Conservation (phyloP, 2,329 filamentous ascomycete genomes). For the Phyllosticta citriasiana region DNA sequence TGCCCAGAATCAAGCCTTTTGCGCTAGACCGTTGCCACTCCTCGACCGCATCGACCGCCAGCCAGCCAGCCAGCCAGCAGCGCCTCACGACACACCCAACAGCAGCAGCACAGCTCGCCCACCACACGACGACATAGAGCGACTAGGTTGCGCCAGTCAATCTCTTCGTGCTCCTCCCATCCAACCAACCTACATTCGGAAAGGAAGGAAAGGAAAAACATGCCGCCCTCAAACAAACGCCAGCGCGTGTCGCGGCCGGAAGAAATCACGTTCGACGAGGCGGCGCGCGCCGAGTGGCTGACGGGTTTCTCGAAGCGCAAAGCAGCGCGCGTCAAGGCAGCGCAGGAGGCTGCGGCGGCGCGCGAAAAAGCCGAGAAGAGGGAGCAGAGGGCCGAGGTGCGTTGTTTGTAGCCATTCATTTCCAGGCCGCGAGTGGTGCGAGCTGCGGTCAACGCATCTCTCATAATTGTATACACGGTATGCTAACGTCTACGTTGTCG, state of each 20-base stretch:
- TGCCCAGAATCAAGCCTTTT: too few relatives aligned
- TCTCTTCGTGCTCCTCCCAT: too few relatives aligned
- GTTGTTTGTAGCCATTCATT: not conserved
- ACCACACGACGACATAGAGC: too few relatives aligned
- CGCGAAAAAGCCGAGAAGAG: slow-evolving; percentile 69
- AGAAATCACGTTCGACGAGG: slow-evolving; percentile 76
- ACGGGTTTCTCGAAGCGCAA: slow-evolving; percentile 98
- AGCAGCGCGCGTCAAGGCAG: slow-evolving; percentile 70
- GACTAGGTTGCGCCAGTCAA: too few relatives aligned
- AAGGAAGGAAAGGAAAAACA: not conserved
- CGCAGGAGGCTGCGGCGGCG: slow-evolving; percentile 70
- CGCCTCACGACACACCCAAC: too few relatives aligned
- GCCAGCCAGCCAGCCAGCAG: too few relatives aligned
- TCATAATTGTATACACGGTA: not conserved
- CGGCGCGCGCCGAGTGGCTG: slow-evolving; percentile 73
- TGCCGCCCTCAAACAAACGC: slow-evolving; percentile 20
- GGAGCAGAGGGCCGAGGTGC: slow-evolving; percentile 63
- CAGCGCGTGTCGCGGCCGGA: slow-evolving; percentile 46
- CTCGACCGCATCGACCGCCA: too few relatives aligned
- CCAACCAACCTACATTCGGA: too few relatives aligned
- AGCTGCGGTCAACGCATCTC: not conserved
- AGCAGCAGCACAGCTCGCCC: too few relatives aligned
- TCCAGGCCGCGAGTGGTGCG: not conserved
- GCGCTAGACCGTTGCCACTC: too few relatives aligned
- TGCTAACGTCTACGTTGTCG: not conserved